A percentile compares a stretch with the other conserved stretches of the same genome.
Conservation (phyloP, 1,284 basidiomycete species). For the Meripilus lineatus region DNA sequence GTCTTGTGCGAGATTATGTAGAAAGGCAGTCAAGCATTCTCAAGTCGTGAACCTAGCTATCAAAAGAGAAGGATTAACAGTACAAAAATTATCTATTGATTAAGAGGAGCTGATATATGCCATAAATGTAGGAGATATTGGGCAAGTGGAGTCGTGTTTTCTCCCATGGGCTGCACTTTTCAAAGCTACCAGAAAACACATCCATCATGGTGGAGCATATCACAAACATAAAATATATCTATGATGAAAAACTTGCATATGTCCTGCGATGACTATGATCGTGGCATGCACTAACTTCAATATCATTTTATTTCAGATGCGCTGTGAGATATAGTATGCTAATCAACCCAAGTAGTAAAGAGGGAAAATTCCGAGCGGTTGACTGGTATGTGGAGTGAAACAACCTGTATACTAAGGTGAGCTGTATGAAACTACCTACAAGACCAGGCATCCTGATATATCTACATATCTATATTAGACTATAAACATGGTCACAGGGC, state of each 20-base stretch:
- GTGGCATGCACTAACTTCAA: neutral
- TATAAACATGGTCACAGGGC: constrained; percentile 9
- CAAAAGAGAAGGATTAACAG: constrained; percentile 26
- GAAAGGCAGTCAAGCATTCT: constrained; percentile 7
- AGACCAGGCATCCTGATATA: neutral
- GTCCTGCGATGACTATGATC: neutral
- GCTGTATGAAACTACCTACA: neutral
- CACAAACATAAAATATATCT: constrained; percentile 25
- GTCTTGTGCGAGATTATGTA: constrained; percentile 17
- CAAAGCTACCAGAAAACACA: constrained; percentile 28
- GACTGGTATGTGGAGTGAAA: constrained; percentile 23
- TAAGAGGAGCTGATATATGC: constrained; percentile 30
- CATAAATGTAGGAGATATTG: constrained; percentile 33
- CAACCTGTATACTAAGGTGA: constrained; percentile 22
- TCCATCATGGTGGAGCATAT: constrained; percentile 27
- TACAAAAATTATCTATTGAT: constrained; percentile 26
- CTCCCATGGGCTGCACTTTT: constrained; percentile 29
- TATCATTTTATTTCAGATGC: constrained; percentile 4
- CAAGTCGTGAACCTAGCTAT: neutral
- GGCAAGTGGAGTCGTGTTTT: constrained; percentile 25
- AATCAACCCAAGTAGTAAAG: constrained; percentile 20
- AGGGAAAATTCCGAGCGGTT: constrained; percentile 15
- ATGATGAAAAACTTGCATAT: constrained; percentile 24
- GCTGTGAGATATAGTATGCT: constrained; percentile 22
- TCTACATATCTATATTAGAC: neutral